Base-by-base conservation (phyloP, 2,329 filamentous ascomycete genomes). In the Pseudogymnoascus sp. region DNA sequence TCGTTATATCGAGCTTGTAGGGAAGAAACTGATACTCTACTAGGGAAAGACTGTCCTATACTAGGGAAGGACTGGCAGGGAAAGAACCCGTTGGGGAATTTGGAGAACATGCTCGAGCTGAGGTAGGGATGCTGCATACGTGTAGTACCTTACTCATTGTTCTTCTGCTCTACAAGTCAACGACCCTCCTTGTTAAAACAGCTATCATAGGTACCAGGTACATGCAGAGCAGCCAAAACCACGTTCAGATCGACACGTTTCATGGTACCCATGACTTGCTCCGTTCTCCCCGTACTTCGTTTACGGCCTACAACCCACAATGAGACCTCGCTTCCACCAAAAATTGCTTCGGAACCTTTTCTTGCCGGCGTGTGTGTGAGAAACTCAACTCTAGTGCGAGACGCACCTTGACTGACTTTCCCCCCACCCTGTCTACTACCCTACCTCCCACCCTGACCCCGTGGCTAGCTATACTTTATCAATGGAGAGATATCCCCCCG, bases 241-340 rank as follows among this genome's bases (percentile, higher is more conserved):
- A 33, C 28, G 28, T 55, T 55, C 9, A 33, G 49, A 55, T 55
- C 28, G 25, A 12, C 49, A 33, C 28, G 49, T 35, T 33, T 33
- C 49, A 55, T 55, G 49, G 49, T 55, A 55, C 49, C 28, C 49
- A 33, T 33, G 49, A 55, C 49, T 55, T 33, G 22, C 16, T 55
- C n/a, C n/a, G 9, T 33, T 55, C 11, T 33, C 28, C 16, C 16
- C 5, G 12, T 52, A 7, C 45, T 12, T 55, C 49, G 28, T 55
- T 55, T 33, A 33, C 11, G 28, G 49, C 49, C 49, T 22, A 30
- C 9, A 30, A 33, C 16, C 49, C 28, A 33, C 49, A 19, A 22
- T 55, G n/a, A 55, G 49, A 55, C 49, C 49, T 55, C 49, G 49
- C 49, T 33, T 55, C 49, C 28, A 55, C 28, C 49, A 22, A 55